Percentiles rank a stretch among this genome's conserved stretches.
These are phyloP conservation scores for Talaromyces sp. DNA, from an alignment of 2,329 filamentous ascomycete genomes.

Conservation along the genomic window DNA sequence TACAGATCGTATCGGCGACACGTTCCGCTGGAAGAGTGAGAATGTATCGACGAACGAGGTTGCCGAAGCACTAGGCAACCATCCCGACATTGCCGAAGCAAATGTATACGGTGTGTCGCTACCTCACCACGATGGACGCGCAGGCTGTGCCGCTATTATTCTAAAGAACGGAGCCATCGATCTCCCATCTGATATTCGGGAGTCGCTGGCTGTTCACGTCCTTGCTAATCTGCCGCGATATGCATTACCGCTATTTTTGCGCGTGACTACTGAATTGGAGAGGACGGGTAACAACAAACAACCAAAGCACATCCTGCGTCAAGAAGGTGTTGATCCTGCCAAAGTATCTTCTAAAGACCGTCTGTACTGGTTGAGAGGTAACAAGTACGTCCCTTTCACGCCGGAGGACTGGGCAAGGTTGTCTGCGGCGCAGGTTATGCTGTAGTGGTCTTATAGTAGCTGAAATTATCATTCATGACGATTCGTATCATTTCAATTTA, in stretches of 20 bases:
- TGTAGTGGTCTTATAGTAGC: conserved; percentile 46
- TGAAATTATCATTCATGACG: not conserved
- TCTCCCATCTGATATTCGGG: conserved; percentile 46
- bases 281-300: conserved; percentile 86
- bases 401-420: conserved; percentile 66
- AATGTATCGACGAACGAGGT: conserved; percentile 83
- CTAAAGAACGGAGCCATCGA: conserved; percentile 43
- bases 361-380: conserved; percentile 65
- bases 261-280: conserved; percentile 61
- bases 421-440: conserved; percentile 64
- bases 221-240: conserved; percentile 63
- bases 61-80: conserved; percentile 66
- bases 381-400: conserved; percentile 66
- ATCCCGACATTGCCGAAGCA: conserved; percentile 67
- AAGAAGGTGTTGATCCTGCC: conserved; percentile 67
- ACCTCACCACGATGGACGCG: conserved; percentile 77
- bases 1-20: conserved; percentile 61
- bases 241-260: conserved; percentile 73
- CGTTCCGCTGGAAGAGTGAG: conserved; percentile 65
- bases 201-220: conserved; percentile 61
- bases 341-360: conserved; percentile 38
- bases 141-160: conserved; percentile 74
- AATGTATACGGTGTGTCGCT: conserved; percentile 83
- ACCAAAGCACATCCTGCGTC: conserved; percentile 71
- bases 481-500: not conserved